Evolutionary conservation across 192 early-diverging fungal genomes (phyloP).

Genomic region (Ambispora gerdemannii): DNA sequence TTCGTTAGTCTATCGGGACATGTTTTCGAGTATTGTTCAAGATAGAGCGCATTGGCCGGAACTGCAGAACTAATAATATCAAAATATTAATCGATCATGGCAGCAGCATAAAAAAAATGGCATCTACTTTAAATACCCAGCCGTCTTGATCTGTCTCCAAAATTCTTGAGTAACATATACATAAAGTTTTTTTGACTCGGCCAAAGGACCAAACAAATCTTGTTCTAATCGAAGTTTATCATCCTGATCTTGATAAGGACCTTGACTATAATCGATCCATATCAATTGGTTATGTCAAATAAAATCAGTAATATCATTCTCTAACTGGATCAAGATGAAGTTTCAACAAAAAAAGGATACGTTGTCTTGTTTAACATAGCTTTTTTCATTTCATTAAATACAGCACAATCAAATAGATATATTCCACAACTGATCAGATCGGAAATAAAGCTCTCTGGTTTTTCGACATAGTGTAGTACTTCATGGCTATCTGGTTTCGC

Average conservation of each 20-base stretch:
- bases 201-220: constrained; percentile 85
- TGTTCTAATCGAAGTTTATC: constrained; percentile 86
- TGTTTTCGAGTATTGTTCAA: constrained; percentile 72
- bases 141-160: constrained; percentile 98
- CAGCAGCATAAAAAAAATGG: not conserved
- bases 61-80: constrained; percentile 70
- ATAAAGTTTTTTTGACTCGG: constrained; percentile 80
- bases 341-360: constrained; percentile 1
- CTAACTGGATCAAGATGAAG: not conserved
- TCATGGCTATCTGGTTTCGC: constrained; percentile 83
- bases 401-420: constrained; percentile 85
- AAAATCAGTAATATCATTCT: constrained; percentile 11
- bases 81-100: not conserved
- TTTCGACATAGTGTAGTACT: constrained; percentile 97
- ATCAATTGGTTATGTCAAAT: not conserved
- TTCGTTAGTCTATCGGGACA: constrained; percentile 64
- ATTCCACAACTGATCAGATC: constrained; percentile 94
- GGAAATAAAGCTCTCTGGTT: constrained; percentile 94
- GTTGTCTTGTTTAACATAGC: constrained; percentile 67
- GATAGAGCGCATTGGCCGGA: constrained; percentile 88
- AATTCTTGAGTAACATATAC: constrained; percentile 83
- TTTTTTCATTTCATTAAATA: constrained; percentile 82
- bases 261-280: constrained; percentile 34
- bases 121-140: constrained; percentile 49
- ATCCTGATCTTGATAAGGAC: constrained; percentile 42